phyloP scores from a whole-genome alignment of 2,329 filamentous ascomycete genomes.

The Alternaria panax region DNA sequence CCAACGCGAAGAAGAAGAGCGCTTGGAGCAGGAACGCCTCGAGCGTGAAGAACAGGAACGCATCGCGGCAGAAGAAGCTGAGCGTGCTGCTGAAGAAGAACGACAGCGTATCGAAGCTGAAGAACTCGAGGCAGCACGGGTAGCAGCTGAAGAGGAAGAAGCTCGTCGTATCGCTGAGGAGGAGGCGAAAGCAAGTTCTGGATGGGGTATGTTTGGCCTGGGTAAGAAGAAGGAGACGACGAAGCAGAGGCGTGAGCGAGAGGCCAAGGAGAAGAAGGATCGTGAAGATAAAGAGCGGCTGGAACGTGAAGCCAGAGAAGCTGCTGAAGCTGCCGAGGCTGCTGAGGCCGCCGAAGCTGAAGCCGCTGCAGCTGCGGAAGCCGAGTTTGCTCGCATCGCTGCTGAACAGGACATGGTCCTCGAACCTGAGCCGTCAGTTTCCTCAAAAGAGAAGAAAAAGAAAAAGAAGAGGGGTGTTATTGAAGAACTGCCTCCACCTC shows the following conservation, averaged over 20 bases:
- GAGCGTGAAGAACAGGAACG: slow-evolving; percentile 42
- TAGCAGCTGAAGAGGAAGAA: slow-evolving; percentile 21
- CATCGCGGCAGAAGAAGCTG: slow-evolving; percentile 48
- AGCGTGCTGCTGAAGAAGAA: slow-evolving; percentile 41
- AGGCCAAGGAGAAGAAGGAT: slow-evolving; percentile 36
- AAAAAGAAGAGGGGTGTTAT: slow-evolving; percentile 43
- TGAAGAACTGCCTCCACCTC: slow-evolving; percentile 26
- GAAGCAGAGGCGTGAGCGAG: slow-evolving; percentile 41
- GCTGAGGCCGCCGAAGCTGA: slow-evolving; percentile 32
- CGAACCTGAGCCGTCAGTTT: slow-evolving; percentile 19
- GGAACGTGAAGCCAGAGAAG: slow-evolving; percentile 38
- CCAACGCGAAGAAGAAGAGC: slow-evolving; percentile 49
- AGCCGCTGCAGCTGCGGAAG: slow-evolving; percentile 41
- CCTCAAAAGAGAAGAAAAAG: slow-evolving; percentile 46
- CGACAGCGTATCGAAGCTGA: slow-evolving; percentile 29
- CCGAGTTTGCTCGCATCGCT: slow-evolving; percentile 45
- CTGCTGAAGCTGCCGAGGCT: slow-evolving; percentile 33
- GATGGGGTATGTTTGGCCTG: slow-evolving; percentile 26
- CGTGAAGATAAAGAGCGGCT: slow-evolving; percentile 42
- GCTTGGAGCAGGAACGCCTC: slow-evolving; percentile 32
- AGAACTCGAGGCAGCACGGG: slow-evolving; percentile 21
- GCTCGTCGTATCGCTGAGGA: slow-evolving; percentile 26
- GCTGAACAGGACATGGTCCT: slow-evolving; percentile 41
- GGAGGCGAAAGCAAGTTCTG: slow-evolving; percentile 35
- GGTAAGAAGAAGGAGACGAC: slow-evolving; percentile 47